These are phyloP conservation scores for Lentinula boryana DNA, from an alignment of 768 basidiomycete species.

Conservation along the genomic window DNA sequence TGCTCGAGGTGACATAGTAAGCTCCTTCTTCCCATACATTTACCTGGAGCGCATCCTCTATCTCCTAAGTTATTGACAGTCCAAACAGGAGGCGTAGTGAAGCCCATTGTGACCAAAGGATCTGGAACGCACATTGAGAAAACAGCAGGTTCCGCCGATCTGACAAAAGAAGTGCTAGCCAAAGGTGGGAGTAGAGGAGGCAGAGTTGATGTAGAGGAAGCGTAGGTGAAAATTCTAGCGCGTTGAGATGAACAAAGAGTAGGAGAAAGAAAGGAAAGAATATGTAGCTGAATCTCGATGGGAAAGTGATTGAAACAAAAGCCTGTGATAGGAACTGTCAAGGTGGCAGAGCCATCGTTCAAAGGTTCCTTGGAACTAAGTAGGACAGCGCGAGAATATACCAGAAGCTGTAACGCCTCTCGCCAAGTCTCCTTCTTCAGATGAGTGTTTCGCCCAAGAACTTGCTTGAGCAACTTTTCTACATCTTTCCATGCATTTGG, in stretches of 20 bases:
- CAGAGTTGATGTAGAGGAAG: slow-evolving; percentile 40
- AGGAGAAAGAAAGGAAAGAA: slow-evolving; percentile 54
- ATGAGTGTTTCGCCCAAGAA: slow-evolving; percentile 38
- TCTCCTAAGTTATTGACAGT: slow-evolving; percentile 19
- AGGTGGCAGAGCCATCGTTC: background rate
- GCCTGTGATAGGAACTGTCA: slow-evolving; percentile 25
- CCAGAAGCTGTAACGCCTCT: slow-evolving; percentile 46
- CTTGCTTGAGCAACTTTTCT: slow-evolving; percentile 22
- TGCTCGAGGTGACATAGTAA: slow-evolving; percentile 34
- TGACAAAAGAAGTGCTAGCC: background rate
- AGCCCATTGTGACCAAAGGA: background rate
- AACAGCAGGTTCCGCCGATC: background rate
- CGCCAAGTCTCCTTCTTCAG: slow-evolving; percentile 30
- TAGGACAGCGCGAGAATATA: slow-evolving; percentile 44
- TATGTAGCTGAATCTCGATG: slow-evolving; percentile 49
- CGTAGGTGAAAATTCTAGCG: slow-evolving; percentile 46
- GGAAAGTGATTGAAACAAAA: slow-evolving; percentile 31
- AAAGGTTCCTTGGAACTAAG: slow-evolving; percentile 22
- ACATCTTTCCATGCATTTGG: slow-evolving; percentile 29
- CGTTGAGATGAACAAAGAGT: slow-evolving; percentile 50
- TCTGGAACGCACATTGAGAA: slow-evolving; percentile 2
- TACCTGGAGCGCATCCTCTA: slow-evolving; percentile 27
- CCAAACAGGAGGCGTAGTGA: slow-evolving; percentile 23
- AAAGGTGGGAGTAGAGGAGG: slow-evolving; percentile 25
- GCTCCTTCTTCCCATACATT: slow-evolving; percentile 33